Evolutionary conservation across 2,329 filamentous ascomycete genomes (phyloP).

Genomic region (Neonectria neomacrospora): DNA sequence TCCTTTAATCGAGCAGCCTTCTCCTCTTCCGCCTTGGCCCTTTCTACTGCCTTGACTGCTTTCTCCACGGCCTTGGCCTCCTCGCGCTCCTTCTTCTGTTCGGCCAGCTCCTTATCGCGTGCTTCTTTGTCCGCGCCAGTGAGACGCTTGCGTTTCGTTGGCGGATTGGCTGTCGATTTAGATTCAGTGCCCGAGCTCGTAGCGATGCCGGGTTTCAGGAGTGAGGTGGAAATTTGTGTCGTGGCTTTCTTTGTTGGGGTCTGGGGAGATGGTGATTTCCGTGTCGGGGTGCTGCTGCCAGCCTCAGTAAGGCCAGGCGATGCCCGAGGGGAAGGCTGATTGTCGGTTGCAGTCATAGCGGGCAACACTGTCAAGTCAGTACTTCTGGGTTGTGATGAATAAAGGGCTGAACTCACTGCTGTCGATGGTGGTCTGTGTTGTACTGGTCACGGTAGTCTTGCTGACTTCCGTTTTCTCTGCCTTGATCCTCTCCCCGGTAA

Average conservation of each 20-base stretch:
- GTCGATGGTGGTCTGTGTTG: conserved; percentile 36
- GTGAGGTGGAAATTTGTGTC: conserved; percentile 10
- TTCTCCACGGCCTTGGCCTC: conserved; percentile 42
- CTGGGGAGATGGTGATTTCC: conserved; percentile 50
- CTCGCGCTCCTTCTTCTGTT: conserved; percentile 52
- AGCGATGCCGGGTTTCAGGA: conserved; percentile 13
- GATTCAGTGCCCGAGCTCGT: conserved; percentile 28
- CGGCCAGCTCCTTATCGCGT: conserved; percentile 52
- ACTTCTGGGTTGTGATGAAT: not conserved
- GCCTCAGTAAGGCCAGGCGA: conserved; percentile 56
- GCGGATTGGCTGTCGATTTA: conserved; percentile 34
- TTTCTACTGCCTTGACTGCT: conserved; percentile 44
- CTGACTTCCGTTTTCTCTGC: conserved; percentile 33
- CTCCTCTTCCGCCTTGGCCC: conserved; percentile 52
- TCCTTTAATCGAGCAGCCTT: conserved; percentile 48
- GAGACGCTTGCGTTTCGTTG: conserved; percentile 56
- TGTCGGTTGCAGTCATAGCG: conserved; percentile 37
- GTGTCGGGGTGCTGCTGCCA: conserved; percentile 54
- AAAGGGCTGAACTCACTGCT: conserved; percentile 35
- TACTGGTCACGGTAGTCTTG: conserved; percentile 31
- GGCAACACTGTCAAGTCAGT: conserved; percentile 40
- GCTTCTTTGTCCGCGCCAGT: conserved; percentile 55
- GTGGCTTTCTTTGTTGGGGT: conserved; percentile 46
- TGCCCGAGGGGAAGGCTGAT: conserved; percentile 44
- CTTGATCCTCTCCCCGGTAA: conserved; percentile 49